Evolutionary conservation across 352 stramenopile genomes (phyloP).

Genomic region (Phytophthora niederhauseri): DNA sequence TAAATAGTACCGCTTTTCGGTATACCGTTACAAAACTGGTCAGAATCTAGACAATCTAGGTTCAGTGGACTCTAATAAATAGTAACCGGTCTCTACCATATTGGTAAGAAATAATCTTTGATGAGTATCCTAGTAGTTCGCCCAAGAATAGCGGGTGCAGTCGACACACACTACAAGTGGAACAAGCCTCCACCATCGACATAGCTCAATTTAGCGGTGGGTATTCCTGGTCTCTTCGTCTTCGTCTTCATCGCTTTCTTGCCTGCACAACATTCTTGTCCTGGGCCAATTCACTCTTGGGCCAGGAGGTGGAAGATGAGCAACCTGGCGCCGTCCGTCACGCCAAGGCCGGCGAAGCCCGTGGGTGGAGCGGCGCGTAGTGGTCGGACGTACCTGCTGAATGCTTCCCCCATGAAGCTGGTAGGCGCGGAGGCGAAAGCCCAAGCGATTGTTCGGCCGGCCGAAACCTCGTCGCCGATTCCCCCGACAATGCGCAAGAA

Average conservation of each 20-base stretch:
- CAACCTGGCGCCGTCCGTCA: constrained; percentile 67
- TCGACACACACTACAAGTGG: not conserved
- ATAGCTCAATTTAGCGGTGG: constrained; percentile 22
- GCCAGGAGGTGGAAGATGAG: constrained; percentile 26
- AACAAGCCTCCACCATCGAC: not conserved
- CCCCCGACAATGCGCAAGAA: constrained; percentile 52
- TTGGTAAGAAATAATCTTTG: no score
- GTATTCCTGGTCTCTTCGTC: constrained; percentile 24
- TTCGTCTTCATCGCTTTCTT: constrained; percentile 8
- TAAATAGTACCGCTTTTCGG: no score
- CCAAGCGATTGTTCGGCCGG: constrained; percentile 29
- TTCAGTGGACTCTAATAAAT: no score
- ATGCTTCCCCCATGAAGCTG: constrained; percentile 57
- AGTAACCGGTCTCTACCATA: no score
- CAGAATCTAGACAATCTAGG: no score
- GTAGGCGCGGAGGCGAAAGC: constrained; percentile 17
- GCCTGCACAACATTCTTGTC: constrained; percentile 6
- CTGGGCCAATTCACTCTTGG: not conserved
- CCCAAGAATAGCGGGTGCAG: constrained; percentile 17
- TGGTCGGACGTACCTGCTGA: constrained; percentile 56
- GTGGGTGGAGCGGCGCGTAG: constrained; percentile 28
- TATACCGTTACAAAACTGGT: no score
- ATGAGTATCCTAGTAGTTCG: not conserved
- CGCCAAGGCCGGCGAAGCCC: constrained; percentile 59
- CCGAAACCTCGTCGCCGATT: constrained; percentile 37